Conservation (phyloP, 495 filamentous ascomycete species). For the Trypethelium eluteriae region DNA sequence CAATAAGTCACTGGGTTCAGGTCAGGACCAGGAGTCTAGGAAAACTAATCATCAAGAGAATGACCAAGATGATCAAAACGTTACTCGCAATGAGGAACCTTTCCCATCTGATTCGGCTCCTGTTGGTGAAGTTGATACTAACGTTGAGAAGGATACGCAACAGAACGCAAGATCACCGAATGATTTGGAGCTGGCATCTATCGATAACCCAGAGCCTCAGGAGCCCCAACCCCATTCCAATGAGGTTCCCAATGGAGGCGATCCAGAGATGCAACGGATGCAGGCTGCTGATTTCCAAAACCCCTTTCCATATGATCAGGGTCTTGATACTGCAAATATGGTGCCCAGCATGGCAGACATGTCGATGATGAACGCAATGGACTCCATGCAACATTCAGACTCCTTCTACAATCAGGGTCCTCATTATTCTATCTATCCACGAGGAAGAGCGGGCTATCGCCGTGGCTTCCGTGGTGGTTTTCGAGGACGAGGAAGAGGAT, state of each 20-base stretch:
- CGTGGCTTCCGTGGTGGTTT: conserved; percentile 48
- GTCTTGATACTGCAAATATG: neutral
- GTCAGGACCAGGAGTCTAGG: neutral
- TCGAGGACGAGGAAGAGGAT: conserved; percentile 36
- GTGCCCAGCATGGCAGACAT: conserved; percentile 8
- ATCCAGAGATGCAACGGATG: neutral
- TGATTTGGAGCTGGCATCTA: neutral
- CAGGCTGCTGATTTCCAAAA: neutral
- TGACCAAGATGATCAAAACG: neutral
- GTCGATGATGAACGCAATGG: conserved; percentile 13
- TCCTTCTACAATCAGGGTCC: neutral
- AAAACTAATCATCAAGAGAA: neutral
- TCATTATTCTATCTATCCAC: neutral
- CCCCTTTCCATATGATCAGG: conserved; percentile 1
- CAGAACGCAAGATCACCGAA: neutral
- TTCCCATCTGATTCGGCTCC: neutral
- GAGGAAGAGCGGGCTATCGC: conserved; percentile 35
- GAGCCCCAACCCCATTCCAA: neutral
- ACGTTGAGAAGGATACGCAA: neutral
- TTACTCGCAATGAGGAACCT: neutral
- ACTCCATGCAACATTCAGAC: conserved; percentile 13
- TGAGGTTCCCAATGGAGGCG: neutral
- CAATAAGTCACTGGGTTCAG: neutral
- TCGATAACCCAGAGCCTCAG: neutral
- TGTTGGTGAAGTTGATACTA: conserved; percentile 1